Evolutionary conservation across 148 eudicot genomes (phyloP), one percentile per base, ranked within the genome.

Genomic region (Persicaria tinctoria): DNA sequence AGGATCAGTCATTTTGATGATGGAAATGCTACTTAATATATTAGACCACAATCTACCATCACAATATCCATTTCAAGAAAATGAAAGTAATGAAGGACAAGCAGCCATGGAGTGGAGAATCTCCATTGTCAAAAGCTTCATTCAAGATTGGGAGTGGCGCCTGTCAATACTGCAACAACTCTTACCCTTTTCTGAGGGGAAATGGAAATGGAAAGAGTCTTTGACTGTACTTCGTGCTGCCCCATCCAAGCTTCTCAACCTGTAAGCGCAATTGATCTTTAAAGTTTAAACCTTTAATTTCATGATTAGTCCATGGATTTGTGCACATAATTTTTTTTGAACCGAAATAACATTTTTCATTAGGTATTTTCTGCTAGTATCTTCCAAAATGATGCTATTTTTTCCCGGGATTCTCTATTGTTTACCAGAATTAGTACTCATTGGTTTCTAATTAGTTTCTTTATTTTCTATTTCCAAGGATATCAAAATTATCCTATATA

Each of bases 101-200:
- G 88, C 81, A 80, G 97, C 93, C 72, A 72, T 95, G 66, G 90
- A 90, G 79, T 95, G 99, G 99, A 88, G 91, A 86, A 86, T 90
- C 76, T 76, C 81, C 53, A 83, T 78, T 76, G 97, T 96, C 62
- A 85, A 77, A 83, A 83, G 78, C 78, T 89, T 89, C 71, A 85
- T 90, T 80, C 93, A 89, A 79, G 99, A 95, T 83, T 95, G 99
- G 99, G 90, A 86, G 76, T 95, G 99, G 99, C 99, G 97, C 76
- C 83, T 95, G 84, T 89, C 97, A 76, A 86, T 92, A 70, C 81
- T 95, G 85, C 90, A 95, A 82, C 84, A 89, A 75, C 89, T 95
- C 70, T 84, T 90, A 48, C 96, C 99, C 69, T 82, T 92, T 73
- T 90, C 92, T 76, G 94, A 89, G 76, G 87, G 91, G 47, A 91